phyloP scores from a whole-genome alignment of 2,329 filamentous ascomycete genomes.

The Paecilomyces sp. region DNA sequence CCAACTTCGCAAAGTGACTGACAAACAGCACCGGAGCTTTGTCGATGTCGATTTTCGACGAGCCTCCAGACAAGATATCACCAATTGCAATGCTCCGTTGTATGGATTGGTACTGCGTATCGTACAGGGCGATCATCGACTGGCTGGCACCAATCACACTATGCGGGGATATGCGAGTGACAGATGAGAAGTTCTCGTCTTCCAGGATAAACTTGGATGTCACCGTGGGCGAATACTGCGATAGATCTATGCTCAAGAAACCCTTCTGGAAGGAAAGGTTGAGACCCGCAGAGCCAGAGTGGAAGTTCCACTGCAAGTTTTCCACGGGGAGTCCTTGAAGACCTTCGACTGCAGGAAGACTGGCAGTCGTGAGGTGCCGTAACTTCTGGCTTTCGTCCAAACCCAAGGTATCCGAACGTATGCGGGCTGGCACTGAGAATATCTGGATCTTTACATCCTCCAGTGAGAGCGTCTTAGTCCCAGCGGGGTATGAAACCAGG shows the following conservation, averaged over 20 bases:
- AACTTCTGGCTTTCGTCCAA: constrained; percentile 25
- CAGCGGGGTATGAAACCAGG: constrained; percentile 31
- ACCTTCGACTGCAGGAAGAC: constrained; percentile 23
- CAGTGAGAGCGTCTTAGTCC: constrained; percentile 19
- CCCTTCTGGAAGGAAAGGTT: constrained; percentile 32
- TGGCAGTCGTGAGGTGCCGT: constrained; percentile 29
- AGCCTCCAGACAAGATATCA: constrained; percentile 20
- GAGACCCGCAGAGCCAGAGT: constrained; percentile 31
- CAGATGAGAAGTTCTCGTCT: constrained; percentile 30
- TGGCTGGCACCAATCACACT: constrained; percentile 35
- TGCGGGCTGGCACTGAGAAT: constrained; percentile 28
- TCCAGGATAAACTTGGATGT: constrained; percentile 32
- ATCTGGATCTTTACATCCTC: constrained; percentile 32
- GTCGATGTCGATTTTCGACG: constrained; percentile 10
- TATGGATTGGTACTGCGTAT: constrained; percentile 40
- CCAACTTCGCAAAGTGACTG: constrained; percentile 38
- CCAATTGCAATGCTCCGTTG: constrained; percentile 32
- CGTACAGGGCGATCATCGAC: constrained; percentile 37
- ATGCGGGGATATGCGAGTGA: constrained; percentile 36
- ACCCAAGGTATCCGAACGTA: constrained; percentile 12
- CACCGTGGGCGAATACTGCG: constrained; percentile 32
- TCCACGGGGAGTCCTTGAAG: constrained; percentile 4
- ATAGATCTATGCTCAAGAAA: constrained; percentile 36
- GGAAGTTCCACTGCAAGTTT: constrained; percentile 30
- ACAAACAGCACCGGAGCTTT: constrained; percentile 29